Conservation (phyloP, 2,329 filamentous ascomycete species). For the Cercospora sesami region DNA sequence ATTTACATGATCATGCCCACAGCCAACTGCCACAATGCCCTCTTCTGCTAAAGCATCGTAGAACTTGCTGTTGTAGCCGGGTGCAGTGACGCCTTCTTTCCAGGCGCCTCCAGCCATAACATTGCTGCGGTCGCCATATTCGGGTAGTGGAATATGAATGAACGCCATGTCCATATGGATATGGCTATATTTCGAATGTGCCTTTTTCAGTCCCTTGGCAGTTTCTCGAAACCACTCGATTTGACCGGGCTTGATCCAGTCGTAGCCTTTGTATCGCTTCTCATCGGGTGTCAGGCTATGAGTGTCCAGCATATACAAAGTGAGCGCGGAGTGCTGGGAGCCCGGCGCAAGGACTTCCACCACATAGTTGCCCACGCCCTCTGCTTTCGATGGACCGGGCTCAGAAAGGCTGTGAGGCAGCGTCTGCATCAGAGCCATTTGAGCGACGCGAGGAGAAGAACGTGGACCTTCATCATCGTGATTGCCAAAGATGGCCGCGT, state of each 20-base stretch:
- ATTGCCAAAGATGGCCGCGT: conserved; percentile 93
- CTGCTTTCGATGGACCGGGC: conserved; percentile 77
- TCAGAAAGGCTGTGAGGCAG: conserved; percentile 87
- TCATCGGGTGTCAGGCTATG: conserved; percentile 92
- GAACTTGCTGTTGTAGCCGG: conserved; percentile 88
- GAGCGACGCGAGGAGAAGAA: conserved; percentile 65
- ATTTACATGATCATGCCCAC: conserved; percentile 94
- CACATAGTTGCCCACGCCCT: conserved; percentile 92
- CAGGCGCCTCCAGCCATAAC: conserved; percentile 64
- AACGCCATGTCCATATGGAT: conserved; percentile 96
- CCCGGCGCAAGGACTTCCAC: conserved; percentile 84
- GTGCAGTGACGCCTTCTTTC: conserved; percentile 83
- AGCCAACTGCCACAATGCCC: conserved; percentile 82
- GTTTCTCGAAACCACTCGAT: conserved; percentile 92
- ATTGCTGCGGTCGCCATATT: conserved; percentile 68
- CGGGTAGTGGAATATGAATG: conserved; percentile 93
- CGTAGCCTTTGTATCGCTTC: conserved; percentile 84
- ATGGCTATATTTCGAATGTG: conserved; percentile 73
- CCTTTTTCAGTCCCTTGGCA: conserved; percentile 68
- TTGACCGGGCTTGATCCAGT: conserved; percentile 93
- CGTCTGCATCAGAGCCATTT: conserved; percentile 83
- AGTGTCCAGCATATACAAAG: conserved; percentile 91
- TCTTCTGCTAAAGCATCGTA: conserved; percentile 83
- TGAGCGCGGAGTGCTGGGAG: conserved; percentile 84
- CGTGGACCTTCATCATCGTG: conserved; percentile 80